phyloP scores from a whole-genome alignment of 495 filamentous ascomycete species.

The Neurospora africana region DNA sequence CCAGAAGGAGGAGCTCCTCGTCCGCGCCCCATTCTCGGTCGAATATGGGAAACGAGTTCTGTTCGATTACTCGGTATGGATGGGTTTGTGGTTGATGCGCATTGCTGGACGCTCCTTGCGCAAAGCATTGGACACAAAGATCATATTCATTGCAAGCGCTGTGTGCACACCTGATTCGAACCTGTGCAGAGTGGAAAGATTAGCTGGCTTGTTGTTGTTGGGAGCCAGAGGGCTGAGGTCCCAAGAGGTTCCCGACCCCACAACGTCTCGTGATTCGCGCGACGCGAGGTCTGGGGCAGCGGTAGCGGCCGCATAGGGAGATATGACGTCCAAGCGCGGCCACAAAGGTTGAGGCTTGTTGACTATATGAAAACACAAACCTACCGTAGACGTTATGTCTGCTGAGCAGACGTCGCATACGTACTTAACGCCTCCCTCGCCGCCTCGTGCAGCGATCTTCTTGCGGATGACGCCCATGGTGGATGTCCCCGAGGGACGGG shows the following conservation, averaged over 20 bases:
- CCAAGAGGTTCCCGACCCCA: slow-evolving; percentile 6
- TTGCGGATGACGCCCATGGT: slow-evolving; percentile 92
- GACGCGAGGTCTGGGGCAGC: slow-evolving; percentile 1
- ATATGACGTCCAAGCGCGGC: not conserved
- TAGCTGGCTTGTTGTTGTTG: slow-evolving; percentile 6
- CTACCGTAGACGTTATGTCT: slow-evolving; percentile 91
- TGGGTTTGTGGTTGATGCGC: slow-evolving; percentile 80
- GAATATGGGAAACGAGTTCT: slow-evolving; percentile 96
- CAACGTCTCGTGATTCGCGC: slow-evolving; percentile 1
- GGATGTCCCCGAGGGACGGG: slow-evolving; percentile 3
- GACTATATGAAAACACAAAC: slow-evolving; percentile 15
- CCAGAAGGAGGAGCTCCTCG: slow-evolving; percentile 83
- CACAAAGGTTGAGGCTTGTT: not conserved
- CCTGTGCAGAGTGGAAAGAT: slow-evolving; percentile 38
- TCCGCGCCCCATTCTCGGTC: slow-evolving; percentile 93
- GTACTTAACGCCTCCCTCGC: slow-evolving; percentile 87
- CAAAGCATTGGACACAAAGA: slow-evolving; percentile 91
- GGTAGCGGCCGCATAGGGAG: not conserved
- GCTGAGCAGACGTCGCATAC: slow-evolving; percentile 92
- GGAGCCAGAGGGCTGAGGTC: not conserved
- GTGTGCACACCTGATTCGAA: slow-evolving; percentile 86
- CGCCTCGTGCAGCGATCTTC: slow-evolving; percentile 80
- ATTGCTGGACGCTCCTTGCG: slow-evolving; percentile 61
- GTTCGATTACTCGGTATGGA: slow-evolving; percentile 87
- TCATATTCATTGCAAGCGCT: slow-evolving; percentile 84